phyloP scores from a whole-genome alignment of 352 stramenopile genomes.

The Phytophthora chlamydospora region DNA sequence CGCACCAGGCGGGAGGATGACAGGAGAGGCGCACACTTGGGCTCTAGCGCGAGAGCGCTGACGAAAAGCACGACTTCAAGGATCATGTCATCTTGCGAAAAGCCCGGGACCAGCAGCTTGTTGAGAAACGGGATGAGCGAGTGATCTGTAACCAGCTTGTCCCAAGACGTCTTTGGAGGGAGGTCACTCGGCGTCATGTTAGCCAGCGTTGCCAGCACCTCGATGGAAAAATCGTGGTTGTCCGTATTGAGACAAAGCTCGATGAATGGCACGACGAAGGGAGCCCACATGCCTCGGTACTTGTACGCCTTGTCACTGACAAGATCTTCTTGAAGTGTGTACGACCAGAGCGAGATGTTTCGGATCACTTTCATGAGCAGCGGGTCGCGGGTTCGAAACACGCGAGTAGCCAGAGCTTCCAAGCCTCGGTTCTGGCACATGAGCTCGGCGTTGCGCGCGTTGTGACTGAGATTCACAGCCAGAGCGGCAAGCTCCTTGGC shows the following conservation, averaged over 20 bases:
- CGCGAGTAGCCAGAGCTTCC: slow-evolving; percentile 88
- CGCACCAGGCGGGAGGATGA: slow-evolving; percentile 74
- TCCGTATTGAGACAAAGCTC: slow-evolving; percentile 86
- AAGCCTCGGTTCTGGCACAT: slow-evolving; percentile 91
- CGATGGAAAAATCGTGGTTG: slow-evolving; percentile 94
- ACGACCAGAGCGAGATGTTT: slow-evolving; percentile 94
- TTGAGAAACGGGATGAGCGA: slow-evolving; percentile 88
- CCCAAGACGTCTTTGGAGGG: slow-evolving; percentile 88
- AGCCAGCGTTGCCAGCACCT: slow-evolving; percentile 92
- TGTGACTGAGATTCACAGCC: slow-evolving; percentile 94
- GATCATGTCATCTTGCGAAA: slow-evolving; percentile 93
- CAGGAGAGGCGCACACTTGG: slow-evolving; percentile 82
- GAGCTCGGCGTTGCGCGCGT: slow-evolving; percentile 90
- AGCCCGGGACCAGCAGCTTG: slow-evolving; percentile 92
- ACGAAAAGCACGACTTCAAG: slow-evolving; percentile 92
- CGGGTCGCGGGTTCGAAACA: slow-evolving; percentile 88
- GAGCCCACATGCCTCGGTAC: slow-evolving; percentile 92
- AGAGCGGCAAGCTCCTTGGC: slow-evolving; percentile 94
- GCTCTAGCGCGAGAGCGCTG: slow-evolving; percentile 76
- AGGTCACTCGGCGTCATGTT: slow-evolving; percentile 94
- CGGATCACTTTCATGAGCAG: slow-evolving; percentile 95
- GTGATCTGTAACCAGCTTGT: slow-evolving; percentile 88
- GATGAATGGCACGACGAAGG: slow-evolving; percentile 89
- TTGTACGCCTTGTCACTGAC: slow-evolving; percentile 90
- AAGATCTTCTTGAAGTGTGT: slow-evolving; percentile 88